Conservation (phyloP, 1,139 yeast genomes). For the Candida sp. region DNA sequence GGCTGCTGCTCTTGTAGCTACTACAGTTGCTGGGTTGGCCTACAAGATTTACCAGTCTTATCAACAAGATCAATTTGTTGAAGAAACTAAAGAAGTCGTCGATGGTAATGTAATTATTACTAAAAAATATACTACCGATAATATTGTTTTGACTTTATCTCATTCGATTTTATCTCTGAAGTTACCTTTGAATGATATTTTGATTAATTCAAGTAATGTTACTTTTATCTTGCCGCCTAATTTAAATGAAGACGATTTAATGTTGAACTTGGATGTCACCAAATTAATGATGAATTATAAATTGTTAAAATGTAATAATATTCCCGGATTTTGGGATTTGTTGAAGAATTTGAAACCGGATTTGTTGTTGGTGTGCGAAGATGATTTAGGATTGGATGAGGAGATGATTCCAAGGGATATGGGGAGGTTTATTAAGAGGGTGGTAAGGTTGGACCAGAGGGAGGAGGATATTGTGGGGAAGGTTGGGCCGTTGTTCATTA, state of each 20-base stretch:
- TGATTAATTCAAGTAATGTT: conserved; percentile 36
- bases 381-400: conserved; percentile 37
- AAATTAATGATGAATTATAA: conserved; percentile 34
- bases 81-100: conserved; percentile 5
- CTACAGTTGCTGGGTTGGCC: conserved; percentile 33
- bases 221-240: conserved; percentile 49
- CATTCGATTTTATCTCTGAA: conserved; percentile 38
- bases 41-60: conserved; percentile 28
- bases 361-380: conserved; percentile 38
- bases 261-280: conserved; percentile 19
- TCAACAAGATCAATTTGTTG: conserved; percentile 1
- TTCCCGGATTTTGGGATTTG: conserved; percentile 41
- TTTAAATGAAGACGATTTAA: conserved; percentile 38
- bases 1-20: conserved; percentile 35
- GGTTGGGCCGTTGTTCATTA: conserved; percentile 20
- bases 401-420: conserved; percentile 32
- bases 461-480: conserved; percentile 25
- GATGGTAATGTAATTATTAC: conserved; percentile 7
- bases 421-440: conserved; percentile 36
- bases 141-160: conserved; percentile 43
- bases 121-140: conserved; percentile 27
- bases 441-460: conserved; percentile 33
- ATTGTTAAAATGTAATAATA: conserved; percentile 37
- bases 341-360: conserved; percentile 44
- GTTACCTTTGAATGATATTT: conserved; percentile 39